phyloP scores from a whole-genome alignment of 768 basidiomycete genomes.

The Clitopilus hobsonii region DNA sequence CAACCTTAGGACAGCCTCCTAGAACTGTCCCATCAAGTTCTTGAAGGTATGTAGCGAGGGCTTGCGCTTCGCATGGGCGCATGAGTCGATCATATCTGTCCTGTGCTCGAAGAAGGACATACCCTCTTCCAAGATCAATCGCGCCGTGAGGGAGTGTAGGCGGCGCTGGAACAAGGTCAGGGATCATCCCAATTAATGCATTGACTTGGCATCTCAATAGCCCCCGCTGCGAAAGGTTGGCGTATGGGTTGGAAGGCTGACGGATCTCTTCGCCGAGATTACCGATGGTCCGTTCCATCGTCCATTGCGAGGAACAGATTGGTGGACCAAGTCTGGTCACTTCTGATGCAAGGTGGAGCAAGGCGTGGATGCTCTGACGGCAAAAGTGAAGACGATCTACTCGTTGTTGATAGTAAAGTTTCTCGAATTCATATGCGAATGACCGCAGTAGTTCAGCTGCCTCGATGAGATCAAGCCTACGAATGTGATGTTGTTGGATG shows the following conservation, averaged over 20 bases:
- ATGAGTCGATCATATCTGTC: slow-evolving; percentile 7
- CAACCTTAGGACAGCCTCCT: neutral
- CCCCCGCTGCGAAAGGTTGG: slow-evolving; percentile 16
- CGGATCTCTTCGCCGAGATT: slow-evolving; percentile 19
- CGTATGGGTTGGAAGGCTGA: slow-evolving; percentile 20
- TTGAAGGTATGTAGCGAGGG: slow-evolving; percentile 1
- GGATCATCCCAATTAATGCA: slow-evolving; percentile 9
- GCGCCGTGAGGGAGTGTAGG: slow-evolving; percentile 9
- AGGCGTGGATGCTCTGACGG: slow-evolving; percentile 23
- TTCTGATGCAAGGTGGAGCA: slow-evolving; percentile 22
- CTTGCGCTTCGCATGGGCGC: neutral
- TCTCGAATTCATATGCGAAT: slow-evolving; percentile 23
- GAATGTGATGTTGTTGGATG: neutral
- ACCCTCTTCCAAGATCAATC: slow-evolving; percentile 10
- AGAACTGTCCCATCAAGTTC: slow-evolving; percentile 3
- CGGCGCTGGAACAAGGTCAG: slow-evolving; percentile 6
- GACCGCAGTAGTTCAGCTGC: neutral
- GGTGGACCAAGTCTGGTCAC: slow-evolving; percentile 17
- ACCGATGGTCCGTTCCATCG: slow-evolving; percentile 25
- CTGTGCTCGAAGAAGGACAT: slow-evolving; percentile 12
- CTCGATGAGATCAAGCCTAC: neutral
- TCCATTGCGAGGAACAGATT: slow-evolving; percentile 19
- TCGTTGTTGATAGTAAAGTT: slow-evolving; percentile 24
- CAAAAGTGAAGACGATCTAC: slow-evolving; percentile 26
- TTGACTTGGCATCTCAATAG: slow-evolving; percentile 12